These are phyloP conservation scores for Ensete glaucum DNA, from an alignment of 176 grass and related monocot species.

Conservation along the genomic window DNA sequence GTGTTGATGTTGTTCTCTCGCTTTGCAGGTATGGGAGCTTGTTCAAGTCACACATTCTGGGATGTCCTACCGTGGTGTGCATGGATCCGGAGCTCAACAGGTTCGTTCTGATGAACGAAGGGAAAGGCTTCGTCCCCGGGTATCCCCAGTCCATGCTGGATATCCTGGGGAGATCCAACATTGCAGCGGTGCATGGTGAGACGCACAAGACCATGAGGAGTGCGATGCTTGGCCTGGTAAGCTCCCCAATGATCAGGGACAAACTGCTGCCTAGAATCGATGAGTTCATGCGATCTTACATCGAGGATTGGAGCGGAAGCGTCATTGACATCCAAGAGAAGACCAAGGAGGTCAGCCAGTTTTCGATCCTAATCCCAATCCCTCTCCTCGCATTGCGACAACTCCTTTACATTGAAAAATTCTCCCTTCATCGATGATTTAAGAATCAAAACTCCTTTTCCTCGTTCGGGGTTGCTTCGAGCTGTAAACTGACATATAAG, in stretches of 20 bases:
- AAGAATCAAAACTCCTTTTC: too few relatives aligned
- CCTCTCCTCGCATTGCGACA: not conserved
- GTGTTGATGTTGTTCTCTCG: not conserved
- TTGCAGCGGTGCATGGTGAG: conserved; percentile 77
- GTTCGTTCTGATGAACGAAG: conserved; percentile 50
- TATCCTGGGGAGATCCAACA: conserved; percentile 73
- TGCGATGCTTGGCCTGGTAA: conserved; percentile 59
- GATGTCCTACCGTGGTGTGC: conserved; percentile 89
- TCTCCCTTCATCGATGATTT: too few relatives aligned
- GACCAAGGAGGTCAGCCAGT: conserved; percentile 73
- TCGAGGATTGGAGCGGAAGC: conserved; percentile 39
- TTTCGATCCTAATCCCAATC: too few relatives aligned
- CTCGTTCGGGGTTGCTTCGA: not conserved
- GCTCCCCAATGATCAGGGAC: conserved; percentile 44
- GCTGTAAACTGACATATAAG: not conserved
- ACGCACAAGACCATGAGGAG: conserved; percentile 74
- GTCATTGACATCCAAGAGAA: conserved; percentile 84
- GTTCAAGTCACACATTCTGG: conserved; percentile 93
- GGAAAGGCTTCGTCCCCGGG: conserved; percentile 68
- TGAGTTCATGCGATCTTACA: conserved; percentile 67
- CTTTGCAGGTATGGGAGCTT: conserved; percentile 65
- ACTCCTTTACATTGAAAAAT: not conserved
- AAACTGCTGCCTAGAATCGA: conserved; percentile 78
- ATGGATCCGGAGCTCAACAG: conserved; percentile 95
- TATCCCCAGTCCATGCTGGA: conserved; percentile 97